A percentile compares a stretch with the other conserved stretches of the same genome.
These are phyloP conservation scores for Kodamaea ohmeri DNA, from an alignment of 1,139 yeast species.

Conservation along the genomic window DNA sequence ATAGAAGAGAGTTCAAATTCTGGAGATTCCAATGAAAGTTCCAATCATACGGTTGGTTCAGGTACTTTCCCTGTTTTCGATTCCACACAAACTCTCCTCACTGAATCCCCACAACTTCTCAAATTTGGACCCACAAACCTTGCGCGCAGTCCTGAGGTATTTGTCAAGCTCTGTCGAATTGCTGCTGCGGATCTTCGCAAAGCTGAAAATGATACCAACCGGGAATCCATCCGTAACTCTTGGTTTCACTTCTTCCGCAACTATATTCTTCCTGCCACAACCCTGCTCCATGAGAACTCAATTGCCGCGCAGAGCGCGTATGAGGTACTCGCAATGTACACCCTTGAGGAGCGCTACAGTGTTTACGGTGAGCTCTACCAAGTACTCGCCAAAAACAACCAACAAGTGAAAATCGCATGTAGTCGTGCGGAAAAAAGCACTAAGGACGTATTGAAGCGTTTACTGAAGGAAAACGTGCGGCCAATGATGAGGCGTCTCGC, in stretches of 20 bases:
- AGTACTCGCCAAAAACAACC: constrained; percentile 55
- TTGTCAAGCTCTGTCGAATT: constrained; percentile 62
- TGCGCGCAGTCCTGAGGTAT: constrained; percentile 47
- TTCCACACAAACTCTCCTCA: background rate
- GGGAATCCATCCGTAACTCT: constrained; percentile 17
- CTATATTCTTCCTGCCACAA: constrained; percentile 65
- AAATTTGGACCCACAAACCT: constrained; percentile 57
- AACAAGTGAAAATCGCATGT: constrained; percentile 60
- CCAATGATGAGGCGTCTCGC: constrained; percentile 78
- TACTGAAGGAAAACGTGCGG: constrained; percentile 81
- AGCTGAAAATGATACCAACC: background rate
- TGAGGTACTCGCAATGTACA: constrained; percentile 50
- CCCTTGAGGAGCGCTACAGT: constrained; percentile 67
- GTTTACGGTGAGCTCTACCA: constrained; percentile 77
- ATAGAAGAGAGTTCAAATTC: too few relatives aligned
- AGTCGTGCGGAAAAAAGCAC: constrained; percentile 78
- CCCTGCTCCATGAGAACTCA: constrained; percentile 60
- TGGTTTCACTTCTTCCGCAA: constrained; percentile 69
- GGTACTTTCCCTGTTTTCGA: background rate
- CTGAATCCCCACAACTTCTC: constrained; percentile 26
- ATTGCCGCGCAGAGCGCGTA: constrained; percentile 62
- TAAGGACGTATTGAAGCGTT: constrained; percentile 73
- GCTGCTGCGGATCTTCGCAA: constrained; percentile 22
- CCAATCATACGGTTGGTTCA: too few relatives aligned
- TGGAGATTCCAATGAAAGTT: too few relatives aligned